phyloP scores from a whole-genome alignment of 371 early-diverging fungal species.

The Rhizopus stolonifer region DNA sequence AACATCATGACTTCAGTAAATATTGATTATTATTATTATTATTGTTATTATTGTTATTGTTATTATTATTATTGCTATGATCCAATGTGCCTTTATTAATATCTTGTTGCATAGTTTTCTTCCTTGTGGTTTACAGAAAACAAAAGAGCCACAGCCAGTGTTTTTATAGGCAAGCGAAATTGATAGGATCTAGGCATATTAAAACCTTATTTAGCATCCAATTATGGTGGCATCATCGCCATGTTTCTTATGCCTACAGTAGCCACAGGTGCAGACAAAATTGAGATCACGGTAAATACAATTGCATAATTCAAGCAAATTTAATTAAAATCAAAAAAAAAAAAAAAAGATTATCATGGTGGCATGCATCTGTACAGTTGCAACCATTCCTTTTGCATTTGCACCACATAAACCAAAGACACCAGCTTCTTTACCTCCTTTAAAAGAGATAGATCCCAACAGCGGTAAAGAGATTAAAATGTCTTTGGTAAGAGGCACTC shows the following conservation, averaged over 20 bases:
- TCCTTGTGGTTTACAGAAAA: conserved; percentile 61
- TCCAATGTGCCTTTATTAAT: no score
- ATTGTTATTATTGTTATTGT: no score
- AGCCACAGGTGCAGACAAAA: conserved; percentile 44
- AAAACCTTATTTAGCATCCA: conserved; percentile 24
- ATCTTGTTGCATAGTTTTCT: conserved; percentile 30
- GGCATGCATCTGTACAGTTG: conserved; percentile 44
- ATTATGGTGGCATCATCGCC: conserved; percentile 51
- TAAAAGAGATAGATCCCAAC: background rate
- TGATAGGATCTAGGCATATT: no score
- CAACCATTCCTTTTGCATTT: conserved; percentile 49
- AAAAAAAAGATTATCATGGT: conserved; percentile 47
- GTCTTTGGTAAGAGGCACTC: conserved; percentile 46
- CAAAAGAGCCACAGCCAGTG: conserved; percentile 57
- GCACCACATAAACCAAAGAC: conserved; percentile 50
- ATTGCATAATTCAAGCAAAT: background rate
- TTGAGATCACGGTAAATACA: conserved; percentile 26
- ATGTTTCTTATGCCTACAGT: conserved; percentile 54
- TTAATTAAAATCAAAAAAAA: background rate
- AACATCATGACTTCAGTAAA: conserved; percentile 56
- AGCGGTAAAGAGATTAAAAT: background rate
- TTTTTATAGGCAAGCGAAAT: conserved; percentile 32
- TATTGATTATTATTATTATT: no score
- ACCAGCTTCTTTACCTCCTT: conserved; percentile 33
- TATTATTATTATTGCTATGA: no score